phyloP scores from a whole-genome alignment of 139 green algal genomes.

The Raphidocelis subcapitata region DNA sequence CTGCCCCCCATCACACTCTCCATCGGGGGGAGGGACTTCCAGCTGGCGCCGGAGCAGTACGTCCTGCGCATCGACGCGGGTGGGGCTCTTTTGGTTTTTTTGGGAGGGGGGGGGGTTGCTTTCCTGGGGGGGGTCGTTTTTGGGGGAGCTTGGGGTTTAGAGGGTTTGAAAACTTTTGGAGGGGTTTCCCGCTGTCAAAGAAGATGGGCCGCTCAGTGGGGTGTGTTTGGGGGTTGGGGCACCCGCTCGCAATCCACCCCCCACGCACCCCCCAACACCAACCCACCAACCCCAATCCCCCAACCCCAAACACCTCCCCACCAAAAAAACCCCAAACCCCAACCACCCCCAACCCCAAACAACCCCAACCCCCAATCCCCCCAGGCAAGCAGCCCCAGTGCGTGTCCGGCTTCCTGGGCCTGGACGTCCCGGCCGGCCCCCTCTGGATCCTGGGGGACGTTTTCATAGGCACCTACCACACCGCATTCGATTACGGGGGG shows the following conservation, averaged over 20 bases:
- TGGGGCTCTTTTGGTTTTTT: slow-evolving; percentile 5
- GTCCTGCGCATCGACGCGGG: slow-evolving; percentile 69
- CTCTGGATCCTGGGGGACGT: slow-evolving; percentile 98
- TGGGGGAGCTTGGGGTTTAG: too few species aligned
- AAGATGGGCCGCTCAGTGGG: too few species aligned
- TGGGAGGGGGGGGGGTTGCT: background rate
- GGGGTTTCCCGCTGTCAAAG: too few species aligned
- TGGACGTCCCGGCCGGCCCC: slow-evolving; percentile 88
- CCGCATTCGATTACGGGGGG: too few species aligned
- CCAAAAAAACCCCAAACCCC: too few species aligned
- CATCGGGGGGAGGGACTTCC: slow-evolving; percentile 79
- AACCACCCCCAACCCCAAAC: too few species aligned
- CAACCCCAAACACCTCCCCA: too few species aligned
- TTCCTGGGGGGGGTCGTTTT: background rate
- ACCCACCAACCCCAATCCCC: too few species aligned
- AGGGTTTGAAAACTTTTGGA: too few species aligned
- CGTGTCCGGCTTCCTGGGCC: slow-evolving; percentile 95
- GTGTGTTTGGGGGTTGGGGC: too few species aligned
- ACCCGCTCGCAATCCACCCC: too few species aligned
- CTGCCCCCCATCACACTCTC: slow-evolving; percentile 84
- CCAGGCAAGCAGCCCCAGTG: slow-evolving; percentile 73
- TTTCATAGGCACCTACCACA: slow-evolving; percentile 96
- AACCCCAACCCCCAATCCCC: background rate
- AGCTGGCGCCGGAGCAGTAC: slow-evolving; percentile 85
- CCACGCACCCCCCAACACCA: background rate